Evolutionary conservation across 106 monocot genomes (phyloP).

Genomic region (Dioscorea alata): DNA sequence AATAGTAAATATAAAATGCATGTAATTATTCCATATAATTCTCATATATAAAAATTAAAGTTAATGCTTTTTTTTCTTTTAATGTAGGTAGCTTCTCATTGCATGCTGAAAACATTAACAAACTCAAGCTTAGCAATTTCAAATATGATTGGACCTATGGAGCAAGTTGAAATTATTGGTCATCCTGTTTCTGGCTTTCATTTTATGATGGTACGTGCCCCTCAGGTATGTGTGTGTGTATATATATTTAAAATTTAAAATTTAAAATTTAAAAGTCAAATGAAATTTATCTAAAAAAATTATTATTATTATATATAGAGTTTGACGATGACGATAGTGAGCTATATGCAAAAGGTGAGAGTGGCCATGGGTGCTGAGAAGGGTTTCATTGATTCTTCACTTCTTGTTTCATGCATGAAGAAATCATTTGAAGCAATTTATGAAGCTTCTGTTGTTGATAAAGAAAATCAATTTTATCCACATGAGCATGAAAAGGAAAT

Average conservation of each 20-base stretch:
- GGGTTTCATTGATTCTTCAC: constrained; percentile 13
- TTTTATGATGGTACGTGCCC: background rate
- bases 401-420: constrained; percentile 17
- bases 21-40: too few species aligned
- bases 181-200: constrained; percentile 1
- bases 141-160: background rate
- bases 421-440: constrained; percentile 8
- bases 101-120: background rate
- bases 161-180: background rate
- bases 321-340: background rate
- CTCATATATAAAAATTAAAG: too few species aligned
- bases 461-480: too few species aligned
- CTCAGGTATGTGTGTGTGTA: background rate
- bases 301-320: background rate
- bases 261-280: too few species aligned
- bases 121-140: constrained; percentile 4
- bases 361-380: constrained; percentile 18
- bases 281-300: too few species aligned
- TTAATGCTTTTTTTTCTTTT: too few species aligned
- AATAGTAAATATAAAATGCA: too few species aligned
- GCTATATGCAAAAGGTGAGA: constrained; percentile 17
- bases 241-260: too few species aligned
- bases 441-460: constrained; percentile 2
- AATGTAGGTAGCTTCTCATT: background rate
- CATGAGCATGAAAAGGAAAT: too few species aligned